Percentiles rank a stretch among this genome's conserved stretches.
Evolutionary conservation across 306 rosid species (phyloP).

Genomic region (Malus sieversii): DNA sequence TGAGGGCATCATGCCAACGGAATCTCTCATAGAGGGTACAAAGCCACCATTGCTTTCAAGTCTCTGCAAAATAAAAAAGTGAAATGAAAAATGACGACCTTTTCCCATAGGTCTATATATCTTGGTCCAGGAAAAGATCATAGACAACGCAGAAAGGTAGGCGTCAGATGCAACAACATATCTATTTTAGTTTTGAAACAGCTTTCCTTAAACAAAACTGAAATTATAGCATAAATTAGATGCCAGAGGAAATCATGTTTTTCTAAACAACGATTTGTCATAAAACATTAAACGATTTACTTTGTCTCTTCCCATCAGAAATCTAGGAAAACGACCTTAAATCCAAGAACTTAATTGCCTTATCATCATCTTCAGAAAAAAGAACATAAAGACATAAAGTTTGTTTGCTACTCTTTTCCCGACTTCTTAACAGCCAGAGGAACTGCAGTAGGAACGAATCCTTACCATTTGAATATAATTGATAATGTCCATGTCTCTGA

Average conservation of each 20-base stretch:
- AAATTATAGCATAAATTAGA: neutral
- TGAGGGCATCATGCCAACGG: slow-evolving; percentile 78
- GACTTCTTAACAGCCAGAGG: neutral
- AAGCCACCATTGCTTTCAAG: slow-evolving; percentile 71
- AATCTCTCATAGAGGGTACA: slow-evolving; percentile 65
- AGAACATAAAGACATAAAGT: neutral
- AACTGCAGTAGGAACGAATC: neutral
- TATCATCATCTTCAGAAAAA: neutral
- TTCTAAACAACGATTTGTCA: neutral
- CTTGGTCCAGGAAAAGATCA: neutral
- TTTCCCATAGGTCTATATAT: neutral
- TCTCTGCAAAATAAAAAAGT: slow-evolving; percentile 42
- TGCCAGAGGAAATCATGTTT: neutral
- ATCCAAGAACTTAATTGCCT: too few species aligned
- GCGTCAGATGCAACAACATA: neutral
- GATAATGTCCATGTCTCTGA: slow-evolving; percentile 74
- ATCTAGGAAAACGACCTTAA: neutral
- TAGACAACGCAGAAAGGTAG: neutral
- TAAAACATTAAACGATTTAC: neutral
- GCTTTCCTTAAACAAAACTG: neutral
- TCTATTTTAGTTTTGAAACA: neutral
- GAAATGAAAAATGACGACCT: slow-evolving; percentile 5
- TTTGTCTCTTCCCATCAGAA: neutral
- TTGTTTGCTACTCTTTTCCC: neutral
- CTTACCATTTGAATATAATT: slow-evolving; percentile 80